phyloP scores from a whole-genome alignment of 2,329 filamentous ascomycete species.

The Fusarium coffeatum region DNA sequence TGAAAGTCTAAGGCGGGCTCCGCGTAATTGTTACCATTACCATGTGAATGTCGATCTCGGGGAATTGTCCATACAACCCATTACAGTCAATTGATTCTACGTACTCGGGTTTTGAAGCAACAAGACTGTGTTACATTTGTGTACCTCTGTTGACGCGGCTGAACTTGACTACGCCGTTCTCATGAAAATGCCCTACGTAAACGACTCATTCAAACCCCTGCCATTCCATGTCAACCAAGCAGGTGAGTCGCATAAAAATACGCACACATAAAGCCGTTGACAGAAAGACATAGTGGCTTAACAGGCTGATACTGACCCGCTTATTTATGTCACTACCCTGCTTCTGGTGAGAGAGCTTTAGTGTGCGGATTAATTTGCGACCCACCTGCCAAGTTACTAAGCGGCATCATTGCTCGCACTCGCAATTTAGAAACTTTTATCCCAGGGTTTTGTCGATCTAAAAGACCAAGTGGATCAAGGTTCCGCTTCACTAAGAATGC shows the following conservation, averaged over 20 bases:
- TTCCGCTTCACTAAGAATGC: slow-evolving; percentile 1
- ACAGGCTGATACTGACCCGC: no score
- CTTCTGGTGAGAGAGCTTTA: no score
- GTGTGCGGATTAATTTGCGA: no score
- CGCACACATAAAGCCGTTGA: no score
- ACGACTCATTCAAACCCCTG: neutral
- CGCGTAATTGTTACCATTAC: neutral
- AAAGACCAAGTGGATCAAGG: slow-evolving; percentile 3
- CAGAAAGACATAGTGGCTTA: no score
- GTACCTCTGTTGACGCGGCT: neutral
- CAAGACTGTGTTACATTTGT: neutral
- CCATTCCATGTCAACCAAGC: neutral
- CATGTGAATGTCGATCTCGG: neutral
- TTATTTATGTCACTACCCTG: no score
- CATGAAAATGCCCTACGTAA: neutral
- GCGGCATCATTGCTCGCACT: neutral
- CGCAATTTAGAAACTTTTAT: neutral
- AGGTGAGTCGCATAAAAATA: no score
- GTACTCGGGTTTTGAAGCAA: neutral
- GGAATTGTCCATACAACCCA: neutral
- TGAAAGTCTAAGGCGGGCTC: neutral
- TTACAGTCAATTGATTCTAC: neutral
- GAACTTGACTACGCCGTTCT: neutral
- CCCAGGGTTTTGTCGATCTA: neutral
- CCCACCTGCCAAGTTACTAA: slow-evolving; percentile 5